Evolutionary conservation across 2,329 filamentous ascomycete genomes (phyloP).

Genomic region (Drechslera avenae): DNA sequence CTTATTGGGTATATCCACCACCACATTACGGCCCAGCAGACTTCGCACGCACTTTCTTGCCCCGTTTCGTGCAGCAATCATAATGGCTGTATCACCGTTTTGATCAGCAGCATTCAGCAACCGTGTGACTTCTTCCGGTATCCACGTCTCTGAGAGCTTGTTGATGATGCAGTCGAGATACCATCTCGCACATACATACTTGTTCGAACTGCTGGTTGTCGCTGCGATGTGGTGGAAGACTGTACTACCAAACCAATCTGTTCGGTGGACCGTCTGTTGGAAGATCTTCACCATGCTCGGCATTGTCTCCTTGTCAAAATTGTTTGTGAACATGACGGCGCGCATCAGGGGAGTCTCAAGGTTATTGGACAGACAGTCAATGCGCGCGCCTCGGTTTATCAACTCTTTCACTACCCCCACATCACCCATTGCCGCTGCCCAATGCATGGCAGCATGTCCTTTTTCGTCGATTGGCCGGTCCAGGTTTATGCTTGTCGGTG

Average conservation of each 20-base stretch:
- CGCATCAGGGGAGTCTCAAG: conserved; percentile 91
- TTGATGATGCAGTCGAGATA: conserved; percentile 92
- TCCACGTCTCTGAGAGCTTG: conserved; percentile 77
- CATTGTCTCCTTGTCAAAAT: conserved; percentile 91
- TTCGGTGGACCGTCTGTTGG: conserved; percentile 76
- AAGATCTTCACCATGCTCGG: conserved; percentile 82
- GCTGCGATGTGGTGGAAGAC: conserved; percentile 94
- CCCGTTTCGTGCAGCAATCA: conserved; percentile 82
- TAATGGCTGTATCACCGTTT: conserved; percentile 88
- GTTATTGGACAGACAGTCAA: conserved; percentile 67
- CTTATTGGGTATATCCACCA: conserved; percentile 80
- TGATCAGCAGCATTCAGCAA: conserved; percentile 82
- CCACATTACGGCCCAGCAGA: conserved; percentile 77
- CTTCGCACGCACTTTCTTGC: conserved; percentile 75
- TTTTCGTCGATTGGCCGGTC: conserved; percentile 94
- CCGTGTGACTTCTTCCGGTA: conserved; percentile 75
- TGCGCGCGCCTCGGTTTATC: conserved; percentile 76
- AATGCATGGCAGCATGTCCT: conserved; percentile 90
- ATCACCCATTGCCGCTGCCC: conserved; percentile 97
- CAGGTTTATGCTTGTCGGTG: conserved; percentile 83
- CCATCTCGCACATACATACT: conserved; percentile 87
- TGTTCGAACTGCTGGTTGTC: conserved; percentile 83
- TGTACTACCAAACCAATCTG: conserved; percentile 81
- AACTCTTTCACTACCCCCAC: conserved; percentile 88
- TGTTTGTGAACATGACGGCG: conserved; percentile 94